These are phyloP conservation scores for Saccharomyces pastorianus DNA, from an alignment of 1,139 yeast genomes.

Conservation along the genomic window DNA sequence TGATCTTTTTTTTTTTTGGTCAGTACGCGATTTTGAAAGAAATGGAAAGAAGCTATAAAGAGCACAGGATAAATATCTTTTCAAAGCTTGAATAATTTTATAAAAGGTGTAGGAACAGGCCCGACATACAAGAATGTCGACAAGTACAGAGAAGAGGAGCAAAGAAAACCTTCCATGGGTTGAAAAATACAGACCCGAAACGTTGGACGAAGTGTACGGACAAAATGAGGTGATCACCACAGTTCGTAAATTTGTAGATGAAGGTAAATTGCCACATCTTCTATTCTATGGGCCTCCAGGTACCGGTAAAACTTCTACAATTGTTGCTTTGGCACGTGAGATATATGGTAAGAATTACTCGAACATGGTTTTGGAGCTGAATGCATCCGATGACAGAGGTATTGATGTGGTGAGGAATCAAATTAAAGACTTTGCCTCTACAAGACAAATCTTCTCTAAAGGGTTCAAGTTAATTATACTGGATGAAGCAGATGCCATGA, in stretches of 20 bases:
- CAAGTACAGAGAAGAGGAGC: slow-evolving; percentile 4
- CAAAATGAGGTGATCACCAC: slow-evolving; percentile 80
- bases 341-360: slow-evolving; percentile 80
- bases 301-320: slow-evolving; percentile 93
- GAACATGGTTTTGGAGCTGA: slow-evolving; percentile 86
- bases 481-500: slow-evolving; percentile 99
- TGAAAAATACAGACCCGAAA: slow-evolving; percentile 86
- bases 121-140: not conserved
- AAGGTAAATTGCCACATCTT: slow-evolving; percentile 80
- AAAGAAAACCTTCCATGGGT: slow-evolving; percentile 58
- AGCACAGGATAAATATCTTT: not conserved
- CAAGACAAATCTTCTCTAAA: slow-evolving; percentile 75
- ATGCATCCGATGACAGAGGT: slow-evolving; percentile 96
- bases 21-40: not conserved
- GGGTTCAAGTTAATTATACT: slow-evolving; percentile 85
- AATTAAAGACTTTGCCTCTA: slow-evolving; percentile 88
- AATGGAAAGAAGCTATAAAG: not conserved
- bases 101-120: not conserved
- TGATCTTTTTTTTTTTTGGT: not conserved
- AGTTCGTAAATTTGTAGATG: slow-evolving; percentile 73
- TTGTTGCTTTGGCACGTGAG: slow-evolving; percentile 81
- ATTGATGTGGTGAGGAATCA: slow-evolving; percentile 89
- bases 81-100: not conserved
- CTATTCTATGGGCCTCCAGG: slow-evolving; percentile 97
- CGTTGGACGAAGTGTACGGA: slow-evolving; percentile 82